Evolutionary conservation across 495 filamentous ascomycete species (phyloP), one percentile per base, ranked within the genome.

Genomic region (Cryomyces minteri): DNA sequence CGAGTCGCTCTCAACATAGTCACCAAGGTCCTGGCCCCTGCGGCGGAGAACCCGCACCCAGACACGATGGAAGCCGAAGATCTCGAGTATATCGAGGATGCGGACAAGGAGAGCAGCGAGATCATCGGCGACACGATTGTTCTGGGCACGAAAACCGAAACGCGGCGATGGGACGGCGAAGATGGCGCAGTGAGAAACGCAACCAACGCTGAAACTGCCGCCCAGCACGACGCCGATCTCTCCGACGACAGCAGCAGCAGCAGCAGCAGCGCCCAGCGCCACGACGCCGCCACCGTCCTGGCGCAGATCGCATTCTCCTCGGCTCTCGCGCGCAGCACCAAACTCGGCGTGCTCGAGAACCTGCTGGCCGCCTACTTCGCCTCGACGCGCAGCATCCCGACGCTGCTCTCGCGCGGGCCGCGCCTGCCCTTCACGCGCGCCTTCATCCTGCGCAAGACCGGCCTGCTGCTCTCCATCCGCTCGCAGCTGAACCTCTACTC

Each of bases 301-400:
- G 84, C 86, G 30, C 94, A 98, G 56, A 84, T 98, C 42, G 90
- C 90, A 11, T 98, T 98, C 58, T 94, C 86, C 4, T 94, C 86
- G 0, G 90, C 90, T 4, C 68, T 98, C n/a, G 88, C 90, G 29
- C 72, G 90, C 40, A 86, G 80, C 43, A 94, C 90, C n/a, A 98
- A 95, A 58, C 68, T 98, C 8, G 88, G 85, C n/a, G 84, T 93
- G 4, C 71, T 98, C 8, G 90, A 98, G 55, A 80, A 73, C 39
- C 72, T 83, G n/a, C 65, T 96, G 8, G 71, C 70, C 39, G 71
- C 77, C 39, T 95, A 95, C 59, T 84, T 94, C 51, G 75, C 84
- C 49, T 83, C 80, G 7, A 95, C 84, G 3, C 71, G 79, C 40
- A 65, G 71, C 12, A 94, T 96, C 40, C 83, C 90, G 0, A 79